These are phyloP conservation scores for Beauveria asiatica DNA, from an alignment of 2,329 filamentous ascomycete species.

Conservation along the genomic window DNA sequence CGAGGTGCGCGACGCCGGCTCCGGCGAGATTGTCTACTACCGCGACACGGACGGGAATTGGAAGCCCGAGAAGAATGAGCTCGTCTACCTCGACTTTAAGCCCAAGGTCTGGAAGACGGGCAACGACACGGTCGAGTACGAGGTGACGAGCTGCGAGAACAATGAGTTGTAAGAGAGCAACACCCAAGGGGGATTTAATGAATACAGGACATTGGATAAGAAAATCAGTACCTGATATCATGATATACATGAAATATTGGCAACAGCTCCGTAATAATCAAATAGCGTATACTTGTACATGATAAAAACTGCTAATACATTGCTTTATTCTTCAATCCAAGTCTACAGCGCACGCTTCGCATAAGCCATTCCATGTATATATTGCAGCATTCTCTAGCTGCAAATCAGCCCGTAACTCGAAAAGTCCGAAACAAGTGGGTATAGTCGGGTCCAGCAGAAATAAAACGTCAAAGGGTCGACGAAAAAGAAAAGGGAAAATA, in stretches of 20 bases:
- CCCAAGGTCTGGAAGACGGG: slow-evolving; percentile 35
- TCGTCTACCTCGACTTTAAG: slow-evolving; percentile 38
- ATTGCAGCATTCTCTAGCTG: neutral
- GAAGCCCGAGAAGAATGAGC: slow-evolving; percentile 34
- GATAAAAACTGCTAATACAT: neutral
- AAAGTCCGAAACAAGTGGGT: slow-evolving; percentile 4
- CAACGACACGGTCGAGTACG: slow-evolving; percentile 36
- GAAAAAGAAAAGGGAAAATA: neutral
- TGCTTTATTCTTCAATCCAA: neutral
- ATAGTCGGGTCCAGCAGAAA: slow-evolving; percentile 8
- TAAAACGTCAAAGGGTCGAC: neutral
- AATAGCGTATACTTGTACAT: neutral
- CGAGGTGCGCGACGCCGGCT: slow-evolving; percentile 27
- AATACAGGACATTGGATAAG: no score
- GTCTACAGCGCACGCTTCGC: neutral
- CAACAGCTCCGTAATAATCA: neutral
- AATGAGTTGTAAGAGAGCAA: slow-evolving; percentile 3
- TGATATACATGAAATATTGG: no score
- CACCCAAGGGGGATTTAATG: no score
- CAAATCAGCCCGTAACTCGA: neutral
- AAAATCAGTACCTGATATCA: no score
- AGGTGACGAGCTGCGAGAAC: slow-evolving; percentile 19
- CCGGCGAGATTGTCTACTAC: slow-evolving; percentile 34
- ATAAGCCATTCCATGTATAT: neutral
- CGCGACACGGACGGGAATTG: slow-evolving; percentile 37